Conservation (phyloP, 352 stramenopile species). For the Lagenidium giganteum region DNA sequence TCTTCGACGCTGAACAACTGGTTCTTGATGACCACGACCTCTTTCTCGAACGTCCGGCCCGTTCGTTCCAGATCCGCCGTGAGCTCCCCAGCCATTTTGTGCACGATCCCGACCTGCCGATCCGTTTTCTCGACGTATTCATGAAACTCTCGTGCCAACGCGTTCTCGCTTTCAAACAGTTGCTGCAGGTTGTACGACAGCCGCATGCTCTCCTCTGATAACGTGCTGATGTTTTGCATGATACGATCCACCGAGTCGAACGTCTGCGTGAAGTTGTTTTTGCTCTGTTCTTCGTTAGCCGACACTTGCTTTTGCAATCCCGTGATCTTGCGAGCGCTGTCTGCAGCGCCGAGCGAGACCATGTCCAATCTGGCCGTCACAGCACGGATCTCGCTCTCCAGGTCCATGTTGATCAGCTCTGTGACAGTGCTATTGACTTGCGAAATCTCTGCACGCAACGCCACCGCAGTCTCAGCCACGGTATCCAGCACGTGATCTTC, state of each 20-base stretch:
- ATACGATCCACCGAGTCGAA: constrained; percentile 70
- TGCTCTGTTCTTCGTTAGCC: constrained; percentile 47
- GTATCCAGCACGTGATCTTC: constrained; percentile 45
- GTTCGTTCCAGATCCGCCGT: constrained; percentile 45
- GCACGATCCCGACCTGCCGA: constrained; percentile 24
- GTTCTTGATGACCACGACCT: constrained; percentile 60
- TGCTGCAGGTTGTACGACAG: constrained; percentile 65
- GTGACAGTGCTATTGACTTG: constrained; percentile 39
- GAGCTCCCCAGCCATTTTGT: constrained; percentile 34
- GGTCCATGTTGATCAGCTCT: constrained; percentile 50
- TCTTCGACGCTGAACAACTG: constrained; percentile 77
- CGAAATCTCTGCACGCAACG: constrained; percentile 44
- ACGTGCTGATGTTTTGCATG: constrained; percentile 49
- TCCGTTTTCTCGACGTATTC: constrained; percentile 41
- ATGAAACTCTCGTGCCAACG: constrained; percentile 37
- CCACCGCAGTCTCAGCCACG: constrained; percentile 43
- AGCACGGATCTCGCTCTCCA: constrained; percentile 55
- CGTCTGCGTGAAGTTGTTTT: constrained; percentile 49
- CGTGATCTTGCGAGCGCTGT: constrained; percentile 55
- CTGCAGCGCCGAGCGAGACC: constrained; percentile 34
- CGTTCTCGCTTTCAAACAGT: constrained; percentile 36
- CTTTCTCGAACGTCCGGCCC: constrained; percentile 48
- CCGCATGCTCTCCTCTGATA: constrained; percentile 73
- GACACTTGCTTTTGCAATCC: constrained; percentile 51
- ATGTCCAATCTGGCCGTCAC: constrained; percentile 49